Evolutionary conservation across 2,329 filamentous ascomycete genomes (phyloP).

Genomic region (Aureobasidium subglaciale): DNA sequence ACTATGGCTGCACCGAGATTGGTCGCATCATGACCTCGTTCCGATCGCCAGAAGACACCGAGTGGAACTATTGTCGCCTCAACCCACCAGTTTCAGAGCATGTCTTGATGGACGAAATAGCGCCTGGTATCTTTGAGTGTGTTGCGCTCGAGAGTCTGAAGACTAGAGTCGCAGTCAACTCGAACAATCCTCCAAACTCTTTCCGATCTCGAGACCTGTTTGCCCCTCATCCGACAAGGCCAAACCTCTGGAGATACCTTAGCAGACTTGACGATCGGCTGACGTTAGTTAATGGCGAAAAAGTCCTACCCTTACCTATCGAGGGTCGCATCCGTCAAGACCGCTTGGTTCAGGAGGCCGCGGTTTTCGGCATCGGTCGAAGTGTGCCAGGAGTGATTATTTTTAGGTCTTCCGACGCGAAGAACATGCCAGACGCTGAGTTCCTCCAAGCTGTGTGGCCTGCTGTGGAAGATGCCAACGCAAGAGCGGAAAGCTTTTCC

Average conservation of each 20-base stretch:
- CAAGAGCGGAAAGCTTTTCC: constrained; percentile 44
- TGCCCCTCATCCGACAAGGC: constrained; percentile 35
- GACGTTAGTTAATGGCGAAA: constrained; percentile 44
- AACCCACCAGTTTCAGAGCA: constrained; percentile 26
- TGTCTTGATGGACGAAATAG: constrained; percentile 30
- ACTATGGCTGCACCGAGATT: constrained; percentile 30
- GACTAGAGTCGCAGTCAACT: constrained; percentile 37
- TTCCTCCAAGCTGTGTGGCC: constrained; percentile 45
- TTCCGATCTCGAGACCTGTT: constrained; percentile 48
- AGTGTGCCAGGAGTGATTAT: constrained; percentile 49
- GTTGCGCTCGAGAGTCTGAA: constrained; percentile 32
- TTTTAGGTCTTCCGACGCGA: constrained; percentile 40
- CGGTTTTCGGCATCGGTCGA: constrained; percentile 51
- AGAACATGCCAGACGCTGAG: constrained; percentile 36
- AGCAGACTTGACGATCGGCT: constrained; percentile 42
- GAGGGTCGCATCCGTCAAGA: constrained; percentile 51
- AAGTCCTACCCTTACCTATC: constrained; percentile 41
- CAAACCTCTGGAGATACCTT: constrained; percentile 42
- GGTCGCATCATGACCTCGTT: constrained; percentile 50
- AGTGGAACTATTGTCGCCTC: constrained; percentile 52
- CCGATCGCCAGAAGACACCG: constrained; percentile 45
- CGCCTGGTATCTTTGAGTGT: constrained; percentile 35
- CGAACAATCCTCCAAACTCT: constrained; percentile 36
- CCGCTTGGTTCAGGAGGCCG: constrained; percentile 47
- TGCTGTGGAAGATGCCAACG: constrained; percentile 46